phyloP scores from a whole-genome alignment of 2,329 filamentous ascomycete species.

The Thermothelomyces thermophilus region DNA sequence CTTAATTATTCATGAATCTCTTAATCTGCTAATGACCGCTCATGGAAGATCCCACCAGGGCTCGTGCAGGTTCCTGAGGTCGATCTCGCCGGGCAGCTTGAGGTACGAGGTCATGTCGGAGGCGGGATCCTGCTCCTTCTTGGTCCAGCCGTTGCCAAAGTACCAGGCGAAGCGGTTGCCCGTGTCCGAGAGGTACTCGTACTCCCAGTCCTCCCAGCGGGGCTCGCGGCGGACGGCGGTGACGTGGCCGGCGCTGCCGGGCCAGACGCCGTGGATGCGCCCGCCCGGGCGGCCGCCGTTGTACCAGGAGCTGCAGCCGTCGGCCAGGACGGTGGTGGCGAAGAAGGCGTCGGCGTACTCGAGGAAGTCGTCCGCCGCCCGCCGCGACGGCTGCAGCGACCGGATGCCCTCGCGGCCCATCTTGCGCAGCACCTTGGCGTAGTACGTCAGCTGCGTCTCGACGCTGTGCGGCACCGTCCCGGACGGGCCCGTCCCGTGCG shows the following conservation, averaged over 20 bases:
- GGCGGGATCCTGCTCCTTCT: conserved; percentile 47
- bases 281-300: conserved; percentile 46
- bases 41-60: conserved; percentile 53
- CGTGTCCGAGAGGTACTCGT: conserved; percentile 38
- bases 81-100: conserved; percentile 46
- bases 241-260: conserved; percentile 58
- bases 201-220: conserved; percentile 51
- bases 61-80: conserved; percentile 59
- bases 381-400: conserved; percentile 54
- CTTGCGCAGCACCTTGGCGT: conserved; percentile 62
- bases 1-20: too few species aligned
- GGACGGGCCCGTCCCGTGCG: conserved; percentile 57
- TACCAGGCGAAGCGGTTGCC: conserved; percentile 53
- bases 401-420: conserved; percentile 59
- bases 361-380: conserved; percentile 45
- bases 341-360: conserved; percentile 37
- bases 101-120: conserved; percentile 60
- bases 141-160: conserved; percentile 62
- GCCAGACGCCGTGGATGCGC: conserved; percentile 62
- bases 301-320: conserved; percentile 65
- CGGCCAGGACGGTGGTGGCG: conserved; percentile 41
- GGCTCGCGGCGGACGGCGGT: conserved; percentile 51
- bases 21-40: too few species aligned
- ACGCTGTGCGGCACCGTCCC: conserved; percentile 30
- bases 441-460: conserved; percentile 37